Evolutionary conservation across 805 yeast species (phyloP), one percentile per base, ranked within the genome.

Genomic region (Starmerella bombi): DNA sequence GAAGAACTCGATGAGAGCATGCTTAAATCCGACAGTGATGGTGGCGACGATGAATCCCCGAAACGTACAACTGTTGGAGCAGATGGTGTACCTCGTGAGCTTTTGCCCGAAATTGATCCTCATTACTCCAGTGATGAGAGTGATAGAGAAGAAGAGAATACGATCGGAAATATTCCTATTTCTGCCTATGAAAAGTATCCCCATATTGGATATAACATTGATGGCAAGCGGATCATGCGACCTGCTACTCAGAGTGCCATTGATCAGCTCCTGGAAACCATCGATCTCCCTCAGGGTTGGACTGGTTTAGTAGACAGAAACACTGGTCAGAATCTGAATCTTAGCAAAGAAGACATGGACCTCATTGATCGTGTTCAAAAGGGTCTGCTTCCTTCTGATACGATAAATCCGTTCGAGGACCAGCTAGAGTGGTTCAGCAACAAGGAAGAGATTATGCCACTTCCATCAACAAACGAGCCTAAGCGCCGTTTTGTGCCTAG

Each of bases 251-350:
- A 96, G 12, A 76, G 93, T 43, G 98, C 97, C 1, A 70, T 91
- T 50, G 97, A 91, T 56, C 80, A 79, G 54, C 70, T 91, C 47
- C 65, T 91, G 49, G 98, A 88, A 56, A 69, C 77, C 23, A 91
- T 91, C 45, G 99, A 91, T 46, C 67, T 91, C 48, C 98, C 98
- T 12, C 93, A 83, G 62, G 98, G 98, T 20, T 91, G 97, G 97
- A 91, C 98, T 14, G 99, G 99, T 35, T 68, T 91, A 46, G 64
- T 88, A 46, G 97, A 91, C 61, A 80, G 82, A 55, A 71, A 77
- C 54, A 84, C 97, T 5, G 99, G 98, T 46, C 60, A 75, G 8
- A 69, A 82, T 39, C 70, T 91, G 64, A 85, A 91, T 51, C 67
- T 91, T 49, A 74, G 84, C 6, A 70, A 71, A 39, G 96, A 88